Evolutionary conservation across 2,329 filamentous ascomycete genomes (phyloP).

Genomic region (Raffaelea arxii): DNA sequence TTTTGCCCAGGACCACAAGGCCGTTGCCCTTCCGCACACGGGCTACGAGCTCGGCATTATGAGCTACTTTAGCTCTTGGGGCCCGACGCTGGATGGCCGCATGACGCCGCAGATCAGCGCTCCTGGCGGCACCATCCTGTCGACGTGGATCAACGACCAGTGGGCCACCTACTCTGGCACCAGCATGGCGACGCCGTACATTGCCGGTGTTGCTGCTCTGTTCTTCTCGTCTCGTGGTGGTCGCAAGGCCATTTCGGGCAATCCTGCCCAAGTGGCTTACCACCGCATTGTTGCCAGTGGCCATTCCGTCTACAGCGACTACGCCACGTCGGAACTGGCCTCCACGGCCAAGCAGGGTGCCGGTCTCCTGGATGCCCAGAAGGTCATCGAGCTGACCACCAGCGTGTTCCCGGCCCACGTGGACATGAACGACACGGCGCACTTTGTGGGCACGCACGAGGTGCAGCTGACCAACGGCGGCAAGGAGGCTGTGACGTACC

Average conservation of each 20-base stretch:
- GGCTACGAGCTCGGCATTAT: background rate
- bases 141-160: background rate
- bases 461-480: constrained; percentile 5
- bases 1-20: constrained; percentile 2
- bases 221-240: background rate
- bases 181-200: constrained; percentile 1
- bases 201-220: constrained; percentile 1
- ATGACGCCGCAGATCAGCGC: background rate
- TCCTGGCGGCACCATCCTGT: background rate
- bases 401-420: constrained; percentile 3
- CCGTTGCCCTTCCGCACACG: background rate
- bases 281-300: constrained; percentile 1
- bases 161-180: background rate
- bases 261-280: background rate
- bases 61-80: background rate
- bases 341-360: constrained; percentile 8
- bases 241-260: background rate
- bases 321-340: background rate
- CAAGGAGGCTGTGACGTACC: constrained; percentile 4
- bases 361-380: constrained; percentile 10
- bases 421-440: constrained; percentile 10
- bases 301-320: background rate
- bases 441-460: constrained; percentile 7
- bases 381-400: constrained; percentile 8
- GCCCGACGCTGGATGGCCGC: background rate